phyloP scores from a whole-genome alignment of 805 yeast genomes.

The Candida golubevii region DNA sequence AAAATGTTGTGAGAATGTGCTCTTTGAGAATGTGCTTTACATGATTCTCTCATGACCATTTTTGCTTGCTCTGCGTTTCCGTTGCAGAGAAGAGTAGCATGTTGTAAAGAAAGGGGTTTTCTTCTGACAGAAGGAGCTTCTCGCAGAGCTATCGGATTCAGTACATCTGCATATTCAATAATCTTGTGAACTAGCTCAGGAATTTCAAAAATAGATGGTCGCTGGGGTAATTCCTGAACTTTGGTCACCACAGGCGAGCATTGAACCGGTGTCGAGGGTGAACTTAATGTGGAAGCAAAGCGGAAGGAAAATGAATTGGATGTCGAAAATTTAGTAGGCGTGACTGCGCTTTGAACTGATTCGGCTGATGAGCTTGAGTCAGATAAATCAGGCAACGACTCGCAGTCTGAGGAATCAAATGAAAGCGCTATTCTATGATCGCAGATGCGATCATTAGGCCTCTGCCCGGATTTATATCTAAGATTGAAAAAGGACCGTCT shows the following conservation, averaged over 20 bases:
- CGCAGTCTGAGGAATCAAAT: constrained; percentile 25
- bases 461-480: too few species aligned
- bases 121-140: constrained; percentile 60
- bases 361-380: constrained; percentile 22
- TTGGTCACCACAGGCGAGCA: too few species aligned
- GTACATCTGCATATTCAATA: constrained; percentile 55
- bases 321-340: constrained; percentile 12
- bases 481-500: too few species aligned
- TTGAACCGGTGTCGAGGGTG: too few species aligned
- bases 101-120: constrained; percentile 63
- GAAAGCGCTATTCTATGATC: not conserved
- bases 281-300: not conserved
- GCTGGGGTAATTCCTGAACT: too few species aligned
- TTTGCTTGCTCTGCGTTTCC: constrained; percentile 48
- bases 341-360: constrained; percentile 10
- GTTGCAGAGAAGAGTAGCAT: constrained; percentile 59
- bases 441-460: too few species aligned
- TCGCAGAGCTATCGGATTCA: constrained; percentile 49
- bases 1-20: constrained; percentile 19
- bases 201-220: constrained; percentile 49
- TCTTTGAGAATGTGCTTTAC: not conserved
- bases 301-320: constrained; percentile 1
- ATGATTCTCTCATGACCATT: constrained; percentile 37
- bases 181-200: constrained; percentile 74
- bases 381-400: constrained; percentile 35